phyloP scores from a whole-genome alignment of 257 asterid species.

The Solanum pimpinellifolium region DNA sequence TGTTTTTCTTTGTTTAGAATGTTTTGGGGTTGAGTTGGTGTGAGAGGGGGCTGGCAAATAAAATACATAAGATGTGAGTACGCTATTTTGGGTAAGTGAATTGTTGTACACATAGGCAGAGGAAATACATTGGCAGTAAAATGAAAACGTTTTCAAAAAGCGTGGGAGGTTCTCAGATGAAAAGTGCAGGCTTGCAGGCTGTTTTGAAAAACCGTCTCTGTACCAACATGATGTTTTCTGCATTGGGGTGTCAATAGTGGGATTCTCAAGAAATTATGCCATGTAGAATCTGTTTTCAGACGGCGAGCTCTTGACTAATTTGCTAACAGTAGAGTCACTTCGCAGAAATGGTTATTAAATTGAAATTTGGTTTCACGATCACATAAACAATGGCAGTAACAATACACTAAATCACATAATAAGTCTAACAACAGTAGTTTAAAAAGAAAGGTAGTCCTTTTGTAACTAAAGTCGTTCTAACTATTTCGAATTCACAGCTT shows the following conservation, averaged over 20 bases:
- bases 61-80: neutral
- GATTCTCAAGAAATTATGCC: neutral
- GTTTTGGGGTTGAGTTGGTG: neutral
- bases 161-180: neutral
- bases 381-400: neutral
- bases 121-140: neutral
- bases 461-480: neutral
- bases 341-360: no score
- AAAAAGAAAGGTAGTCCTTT: no score
- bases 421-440: neutral
- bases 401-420: neutral
- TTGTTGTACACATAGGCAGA: neutral
- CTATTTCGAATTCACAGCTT: neutral
- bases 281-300: neutral
- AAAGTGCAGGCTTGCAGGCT: neutral
- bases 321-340: no score
- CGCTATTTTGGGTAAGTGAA: neutral
- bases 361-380: neutral
- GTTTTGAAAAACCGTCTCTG: neutral
- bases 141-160: neutral
- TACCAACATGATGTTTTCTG: neutral
- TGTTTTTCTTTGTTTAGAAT: neutral
- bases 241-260: neutral
- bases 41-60: neutral
- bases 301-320: no score